A percentile compares a stretch with the other conserved stretches of the same genome.
Conservation (phyloP, 208 protist species). For the Porcisia hertigi region DNA sequence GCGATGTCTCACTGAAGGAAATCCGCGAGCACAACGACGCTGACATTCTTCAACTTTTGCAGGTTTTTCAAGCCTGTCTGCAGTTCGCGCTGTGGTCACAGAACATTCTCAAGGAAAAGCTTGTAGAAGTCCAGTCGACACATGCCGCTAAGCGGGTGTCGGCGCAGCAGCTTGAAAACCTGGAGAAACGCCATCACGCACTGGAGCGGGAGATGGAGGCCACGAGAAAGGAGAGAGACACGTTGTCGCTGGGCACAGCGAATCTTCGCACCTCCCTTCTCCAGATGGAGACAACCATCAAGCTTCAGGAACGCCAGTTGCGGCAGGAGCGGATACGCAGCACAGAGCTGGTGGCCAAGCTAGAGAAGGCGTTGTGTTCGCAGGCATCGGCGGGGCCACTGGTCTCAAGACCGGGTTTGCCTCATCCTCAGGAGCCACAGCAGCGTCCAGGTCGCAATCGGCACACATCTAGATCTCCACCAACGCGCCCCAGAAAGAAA, state of each 20-base stretch:
- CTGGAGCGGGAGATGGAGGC: conserved; percentile 29
- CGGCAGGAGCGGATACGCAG: conserved; percentile 45
- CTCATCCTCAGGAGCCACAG: not conserved
- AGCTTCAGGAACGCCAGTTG: conserved; percentile 57
- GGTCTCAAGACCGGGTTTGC: not conserved
- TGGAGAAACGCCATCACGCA: conserved; percentile 42
- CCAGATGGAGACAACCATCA: conserved; percentile 48
- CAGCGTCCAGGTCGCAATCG: not conserved
- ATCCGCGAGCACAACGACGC: conserved; percentile 40
- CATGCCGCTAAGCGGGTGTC: conserved; percentile 46
- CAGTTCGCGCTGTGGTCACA: conserved; percentile 89
- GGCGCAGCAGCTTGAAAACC: conserved; percentile 42
- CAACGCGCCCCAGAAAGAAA: conserved; percentile 6
- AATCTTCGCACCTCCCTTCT: conserved; percentile 42
- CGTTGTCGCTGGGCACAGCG: conserved; percentile 35
- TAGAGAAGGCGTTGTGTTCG: conserved; percentile 36
- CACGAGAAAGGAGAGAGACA: conserved; percentile 54
- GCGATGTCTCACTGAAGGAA: conserved; percentile 31
- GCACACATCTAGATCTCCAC: conserved; percentile 1
- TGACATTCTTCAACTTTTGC: conserved; percentile 70
- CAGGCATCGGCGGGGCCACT: not conserved
- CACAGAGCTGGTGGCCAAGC: conserved; percentile 28
- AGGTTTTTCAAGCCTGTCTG: conserved; percentile 64
- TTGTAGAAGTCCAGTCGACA: conserved; percentile 50
- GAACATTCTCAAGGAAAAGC: conserved; percentile 65